phyloP scores from a whole-genome alignment of 2,329 filamentous ascomycete species.

The Fusarium proliferatum region DNA sequence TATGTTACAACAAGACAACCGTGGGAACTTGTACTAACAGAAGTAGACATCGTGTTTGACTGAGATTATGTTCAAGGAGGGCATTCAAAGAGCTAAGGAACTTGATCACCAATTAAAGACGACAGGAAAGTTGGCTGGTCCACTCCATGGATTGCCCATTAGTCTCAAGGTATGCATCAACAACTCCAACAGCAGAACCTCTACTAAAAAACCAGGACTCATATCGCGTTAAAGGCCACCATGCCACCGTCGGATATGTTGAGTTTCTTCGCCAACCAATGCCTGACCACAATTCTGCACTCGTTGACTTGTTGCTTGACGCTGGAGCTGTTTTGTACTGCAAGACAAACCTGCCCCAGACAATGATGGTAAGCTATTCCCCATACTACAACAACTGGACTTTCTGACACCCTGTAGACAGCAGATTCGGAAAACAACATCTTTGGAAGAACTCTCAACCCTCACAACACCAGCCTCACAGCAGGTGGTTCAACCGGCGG shows the following conservation, averaged over 20 bases:
- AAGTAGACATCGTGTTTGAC: constrained; percentile 34
- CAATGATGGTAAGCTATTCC: constrained; percentile 64
- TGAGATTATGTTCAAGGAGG: constrained; percentile 37
- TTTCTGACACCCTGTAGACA: constrained; percentile 26
- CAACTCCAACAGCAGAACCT: fast-evolving
- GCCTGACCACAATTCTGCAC: constrained; percentile 34
- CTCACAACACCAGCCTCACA: constrained; percentile 49
- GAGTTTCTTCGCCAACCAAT: constrained; percentile 40
- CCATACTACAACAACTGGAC: fast-evolving
- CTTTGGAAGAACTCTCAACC: constrained; percentile 44
- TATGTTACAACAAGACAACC: neutral
- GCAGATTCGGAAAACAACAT: constrained; percentile 54
- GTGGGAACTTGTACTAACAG: neutral
- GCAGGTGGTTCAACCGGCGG: constrained; percentile 44
- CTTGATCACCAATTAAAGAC: constrained; percentile 35
- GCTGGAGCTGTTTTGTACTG: constrained; percentile 46
- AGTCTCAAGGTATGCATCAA: constrained; percentile 33
- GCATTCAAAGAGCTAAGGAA: constrained; percentile 15
- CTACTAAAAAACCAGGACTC: constrained; percentile 38
- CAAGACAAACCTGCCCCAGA: constrained; percentile 66
- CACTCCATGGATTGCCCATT: constrained; percentile 38
- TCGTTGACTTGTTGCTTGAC: constrained; percentile 42
- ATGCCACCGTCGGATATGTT: constrained; percentile 43
- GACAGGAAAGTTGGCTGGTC: constrained; percentile 37
- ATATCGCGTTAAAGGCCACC: constrained; percentile 34